Evolutionary conservation across 257 asterid species (phyloP).

Genomic region (Gentiana dahurica): DNA sequence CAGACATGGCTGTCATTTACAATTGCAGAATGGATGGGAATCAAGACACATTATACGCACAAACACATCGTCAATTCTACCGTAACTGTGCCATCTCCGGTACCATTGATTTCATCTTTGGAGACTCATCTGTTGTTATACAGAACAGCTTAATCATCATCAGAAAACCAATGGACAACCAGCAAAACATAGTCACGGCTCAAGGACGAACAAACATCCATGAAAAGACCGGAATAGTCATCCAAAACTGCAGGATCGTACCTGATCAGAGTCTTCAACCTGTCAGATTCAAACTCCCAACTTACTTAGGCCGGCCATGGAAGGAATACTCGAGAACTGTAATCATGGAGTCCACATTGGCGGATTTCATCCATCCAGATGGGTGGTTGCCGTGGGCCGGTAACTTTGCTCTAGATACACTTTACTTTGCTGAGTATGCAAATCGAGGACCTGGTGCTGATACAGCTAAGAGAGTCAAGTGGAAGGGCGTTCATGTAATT

Average conservation of each 20-base stretch:
- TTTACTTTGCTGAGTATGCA: too few relatives aligned
- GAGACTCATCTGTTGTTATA: constrained; percentile 11
- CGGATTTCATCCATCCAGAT: not conserved
- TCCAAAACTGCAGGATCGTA: constrained; percentile 11
- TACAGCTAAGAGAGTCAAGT: too few relatives aligned
- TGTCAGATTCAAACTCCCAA: constrained; percentile 1
- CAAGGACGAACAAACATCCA: constrained; percentile 15
- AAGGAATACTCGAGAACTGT: constrained; percentile 20
- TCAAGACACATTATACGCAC: constrained; percentile 26
- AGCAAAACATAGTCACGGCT: constrained; percentile 23
- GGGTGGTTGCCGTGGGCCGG: too few relatives aligned
- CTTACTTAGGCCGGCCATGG: constrained; percentile 28
- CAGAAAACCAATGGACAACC: constrained; percentile 13
- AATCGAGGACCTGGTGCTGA: too few relatives aligned
- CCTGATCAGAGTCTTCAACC: constrained; percentile 7
- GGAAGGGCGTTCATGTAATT: too few relatives aligned
- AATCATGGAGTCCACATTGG: constrained; percentile 18
- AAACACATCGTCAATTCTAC: constrained; percentile 21
- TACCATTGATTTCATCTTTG: constrained; percentile 27
- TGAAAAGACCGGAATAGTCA: constrained; percentile 11
- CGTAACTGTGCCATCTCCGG: constrained; percentile 21
- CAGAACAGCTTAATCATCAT: constrained; percentile 18
- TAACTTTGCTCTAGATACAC: too few relatives aligned
- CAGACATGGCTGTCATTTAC: constrained; percentile 8
- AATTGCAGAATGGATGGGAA: constrained; percentile 22